Evolutionary conservation across 768 basidiomycete genomes (phyloP).

Genomic region (Phylloporus arenicola): DNA sequence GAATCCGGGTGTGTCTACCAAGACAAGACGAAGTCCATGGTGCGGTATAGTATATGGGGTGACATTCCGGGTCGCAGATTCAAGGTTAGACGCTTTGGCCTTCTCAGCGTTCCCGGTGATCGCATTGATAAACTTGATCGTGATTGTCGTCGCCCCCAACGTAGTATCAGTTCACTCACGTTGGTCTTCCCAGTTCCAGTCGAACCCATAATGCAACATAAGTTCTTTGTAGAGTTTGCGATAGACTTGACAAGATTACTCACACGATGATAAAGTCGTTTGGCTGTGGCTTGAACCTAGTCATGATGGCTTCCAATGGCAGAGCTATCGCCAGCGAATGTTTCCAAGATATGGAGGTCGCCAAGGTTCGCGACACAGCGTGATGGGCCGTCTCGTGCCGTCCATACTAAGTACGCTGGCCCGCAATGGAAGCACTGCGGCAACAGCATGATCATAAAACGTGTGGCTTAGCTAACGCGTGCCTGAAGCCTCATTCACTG

Average conservation of each 20-base stretch:
- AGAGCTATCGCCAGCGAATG: too few species aligned
- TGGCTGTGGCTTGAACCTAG: background rate
- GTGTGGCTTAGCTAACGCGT: slow-evolving; percentile 1
- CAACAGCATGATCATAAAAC: too few species aligned
- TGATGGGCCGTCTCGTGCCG: too few species aligned
- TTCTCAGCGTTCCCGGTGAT: background rate
- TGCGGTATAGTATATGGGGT: background rate
- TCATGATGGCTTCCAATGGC: background rate
- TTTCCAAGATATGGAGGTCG: too few species aligned
- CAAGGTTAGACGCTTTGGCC: background rate
- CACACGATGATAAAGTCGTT: background rate
- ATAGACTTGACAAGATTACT: background rate
- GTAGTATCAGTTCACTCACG: too few species aligned
- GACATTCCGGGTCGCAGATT: background rate
- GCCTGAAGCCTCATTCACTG: background rate
- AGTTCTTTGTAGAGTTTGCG: background rate
- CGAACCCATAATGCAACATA: background rate
- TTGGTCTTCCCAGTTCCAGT: background rate
- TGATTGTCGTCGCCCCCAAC: background rate
- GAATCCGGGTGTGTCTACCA: too few species aligned
- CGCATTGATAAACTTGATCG: background rate
- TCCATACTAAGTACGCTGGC: too few species aligned
- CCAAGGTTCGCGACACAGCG: too few species aligned
- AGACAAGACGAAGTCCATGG: background rate
- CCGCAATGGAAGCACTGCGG: too few species aligned